Evolutionary conservation across 129 eudicot species (phyloP).

Genomic region (Helichrysum umbraculigerum): DNA sequence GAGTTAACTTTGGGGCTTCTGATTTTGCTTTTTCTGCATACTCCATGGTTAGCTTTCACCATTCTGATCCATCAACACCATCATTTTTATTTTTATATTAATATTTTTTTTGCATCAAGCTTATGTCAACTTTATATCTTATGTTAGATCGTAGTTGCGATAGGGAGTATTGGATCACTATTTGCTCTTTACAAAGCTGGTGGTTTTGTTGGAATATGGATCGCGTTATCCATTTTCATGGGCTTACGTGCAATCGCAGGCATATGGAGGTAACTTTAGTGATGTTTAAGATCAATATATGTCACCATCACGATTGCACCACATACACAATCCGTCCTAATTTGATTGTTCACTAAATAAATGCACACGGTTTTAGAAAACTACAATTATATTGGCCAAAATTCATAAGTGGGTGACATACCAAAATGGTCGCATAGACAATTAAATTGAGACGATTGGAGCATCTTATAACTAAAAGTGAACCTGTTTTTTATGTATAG

Average conservation of each 20-base stretch:
- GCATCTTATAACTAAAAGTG: neutral
- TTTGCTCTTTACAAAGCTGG: slow-evolving; percentile 42
- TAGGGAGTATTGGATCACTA: slow-evolving; percentile 59
- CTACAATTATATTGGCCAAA: too few relatives aligned
- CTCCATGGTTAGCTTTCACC: slow-evolving; percentile 59
- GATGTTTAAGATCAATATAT: neutral
- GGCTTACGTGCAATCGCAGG: slow-evolving; percentile 72
- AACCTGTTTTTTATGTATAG: too few relatives aligned
- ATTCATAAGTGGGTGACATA: too few relatives aligned
- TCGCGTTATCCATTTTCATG: slow-evolving; percentile 77
- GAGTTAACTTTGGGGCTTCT: slow-evolving; percentile 82
- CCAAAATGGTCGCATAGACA: too few relatives aligned
- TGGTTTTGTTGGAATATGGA: slow-evolving; percentile 85
- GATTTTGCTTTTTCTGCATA: slow-evolving; percentile 80
- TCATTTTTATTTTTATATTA: neutral
- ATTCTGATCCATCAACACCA: neutral
- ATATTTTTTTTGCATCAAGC: neutral
- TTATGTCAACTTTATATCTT: neutral
- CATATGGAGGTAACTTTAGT: slow-evolving; percentile 59
- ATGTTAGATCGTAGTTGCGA: slow-evolving; percentile 61
- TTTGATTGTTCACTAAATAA: too few relatives aligned
- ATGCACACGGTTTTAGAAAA: too few relatives aligned
- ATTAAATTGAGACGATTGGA: too few relatives aligned
- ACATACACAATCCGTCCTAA: too few relatives aligned
- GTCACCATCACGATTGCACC: too few relatives aligned